These are phyloP conservation scores for Debaryomyces subglobosus DNA, from an alignment of 1,139 yeast species.

Conservation along the genomic window DNA sequence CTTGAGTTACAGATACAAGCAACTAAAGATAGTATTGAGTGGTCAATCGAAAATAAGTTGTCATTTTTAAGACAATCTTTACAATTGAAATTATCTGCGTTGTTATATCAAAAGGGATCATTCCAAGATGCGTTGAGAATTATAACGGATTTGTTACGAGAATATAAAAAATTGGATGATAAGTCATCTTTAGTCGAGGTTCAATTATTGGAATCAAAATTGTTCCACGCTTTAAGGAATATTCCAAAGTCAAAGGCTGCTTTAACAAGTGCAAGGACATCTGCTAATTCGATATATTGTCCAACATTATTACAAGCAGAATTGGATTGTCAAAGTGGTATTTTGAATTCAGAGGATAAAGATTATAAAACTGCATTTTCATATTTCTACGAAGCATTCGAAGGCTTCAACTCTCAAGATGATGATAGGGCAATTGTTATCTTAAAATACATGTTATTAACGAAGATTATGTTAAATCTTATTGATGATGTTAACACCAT, in stretches of 20 bases:
- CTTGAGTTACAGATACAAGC: slow-evolving; percentile 73
- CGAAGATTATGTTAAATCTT: slow-evolving; percentile 89
- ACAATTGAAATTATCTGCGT: slow-evolving; percentile 78
- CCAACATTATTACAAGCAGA: slow-evolving; percentile 96
- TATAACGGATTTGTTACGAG: slow-evolving; percentile 72
- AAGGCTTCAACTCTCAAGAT: slow-evolving; percentile 70
- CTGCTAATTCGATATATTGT: slow-evolving; percentile 93
- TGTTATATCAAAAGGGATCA: slow-evolving; percentile 65
- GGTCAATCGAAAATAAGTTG: slow-evolving; percentile 85
- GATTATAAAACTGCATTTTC: slow-evolving; percentile 97
- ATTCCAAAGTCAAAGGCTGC: slow-evolving; percentile 93
- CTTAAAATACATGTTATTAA: slow-evolving; percentile 87
- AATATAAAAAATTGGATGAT: slow-evolving; percentile 92
- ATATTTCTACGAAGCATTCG: slow-evolving; percentile 93
- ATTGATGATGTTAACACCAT: slow-evolving; percentile 84
- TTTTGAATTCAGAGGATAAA: slow-evolving; percentile 93
- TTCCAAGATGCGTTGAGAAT: slow-evolving; percentile 75
- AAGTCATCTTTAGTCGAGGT: slow-evolving; percentile 95
- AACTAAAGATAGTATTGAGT: slow-evolving; percentile 78
- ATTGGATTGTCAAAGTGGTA: slow-evolving; percentile 92
- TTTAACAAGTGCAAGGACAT: slow-evolving; percentile 91
- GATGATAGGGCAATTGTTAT: slow-evolving; percentile 74
- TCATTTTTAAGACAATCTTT: slow-evolving; percentile 87
- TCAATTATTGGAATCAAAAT: slow-evolving; percentile 86
- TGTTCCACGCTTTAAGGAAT: slow-evolving; percentile 89